Evolutionary conservation across 2,329 filamentous ascomycete genomes (phyloP), one percentile per base, ranked within the genome.

Genomic region (Sporothrix pallida): DNA sequence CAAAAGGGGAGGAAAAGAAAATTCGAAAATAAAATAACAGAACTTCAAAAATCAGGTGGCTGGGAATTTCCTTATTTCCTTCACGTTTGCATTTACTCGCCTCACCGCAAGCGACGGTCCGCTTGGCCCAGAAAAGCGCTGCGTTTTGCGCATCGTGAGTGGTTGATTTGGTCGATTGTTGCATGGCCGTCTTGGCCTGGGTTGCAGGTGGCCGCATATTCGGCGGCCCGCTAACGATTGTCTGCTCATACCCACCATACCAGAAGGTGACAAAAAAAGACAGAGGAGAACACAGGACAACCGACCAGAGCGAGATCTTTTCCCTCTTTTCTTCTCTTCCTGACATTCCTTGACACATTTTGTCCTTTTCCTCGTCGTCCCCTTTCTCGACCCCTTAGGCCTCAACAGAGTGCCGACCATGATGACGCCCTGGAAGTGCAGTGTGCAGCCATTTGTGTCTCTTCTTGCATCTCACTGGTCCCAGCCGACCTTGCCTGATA

Each of bases 121-220:
- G 20, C 31, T 26, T 13, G 68, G 15, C 23, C 12, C 71, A 68
- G 15, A 56, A 20, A 56, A 63, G 37, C 62, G 46, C 42, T 37
- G 23, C 31, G 56, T 4, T 52, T 42, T 20, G 17, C 42, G 68
- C 44, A 67, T 71, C 67, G 54, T 63, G 52, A 75, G 72, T 74
- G 70, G 72, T 65, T 37, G 31, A 37, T 37, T 37, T 37, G 31
- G 31, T 37, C 31, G 31, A 37, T 37, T 37, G 31, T 37, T 37
- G 31, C 10, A 48, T 42, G 48, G 70, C n/a, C 42, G n/a, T 42
- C 58, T 52, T 69, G 65, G 46, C 42, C 63, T 69, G 52, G 65
- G n/a, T 54, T 75, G 71, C 74, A 75, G 74, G 63, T 26, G 75
- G 75, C 72, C 75, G 75, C 75, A 76, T 75, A 74, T 73, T 75